Evolutionary conservation across 768 basidiomycete genomes (phyloP), one percentile per base, ranked within the genome.

Genomic region (Xerocomus potaroensis): DNA sequence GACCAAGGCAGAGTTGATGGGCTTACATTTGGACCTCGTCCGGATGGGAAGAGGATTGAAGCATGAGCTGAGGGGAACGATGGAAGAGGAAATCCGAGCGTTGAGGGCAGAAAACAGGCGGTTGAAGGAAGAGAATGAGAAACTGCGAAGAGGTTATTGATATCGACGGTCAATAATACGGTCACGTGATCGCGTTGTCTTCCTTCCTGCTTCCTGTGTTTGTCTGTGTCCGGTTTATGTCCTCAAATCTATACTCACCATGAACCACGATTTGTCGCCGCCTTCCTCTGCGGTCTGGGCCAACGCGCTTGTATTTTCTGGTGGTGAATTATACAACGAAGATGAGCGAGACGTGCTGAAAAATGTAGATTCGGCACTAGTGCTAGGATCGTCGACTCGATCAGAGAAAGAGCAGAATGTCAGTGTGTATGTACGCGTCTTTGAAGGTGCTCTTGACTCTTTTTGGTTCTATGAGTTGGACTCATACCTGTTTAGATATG

Each of bases 11-110:
- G 82, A 87, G 71, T 78, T 88, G 75, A 75, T 77, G 61, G 84
- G 83, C 2, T 67, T 89, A 46, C 87, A 90, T 64, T 57, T 90
- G 50, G 87, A 90, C 58, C 58, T 88, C 47, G 69, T 90, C 29
- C 72, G 77, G 46, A 81, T 87, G 81, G 83, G 85, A 2, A 67
- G 82, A 27, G 75, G 75, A 21, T 85, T 82, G 84, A 79, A 78
- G 64, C 71, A 64, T 41, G 85, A 87, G 62, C 67, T 88, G 59
- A 70, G 79, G 43, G 71, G 70, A 33, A 58, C 78, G 55, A 79
- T 85, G 76, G 77, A 78, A 27, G 81, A 81, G 14, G 84, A 86
- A 56, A 61, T 87, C 53, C 61, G 50, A 38, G 68, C 67, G 49
- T 46, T 77, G 52, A 61, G 65, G 39, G 69, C 69, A 47, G 76